A percentile compares a stretch with the other conserved stretches of the same genome.
These are phyloP conservation scores for Maudiozyma saulgeensis DNA, from an alignment of 805 yeast genomes.

Conservation along the genomic window DNA sequence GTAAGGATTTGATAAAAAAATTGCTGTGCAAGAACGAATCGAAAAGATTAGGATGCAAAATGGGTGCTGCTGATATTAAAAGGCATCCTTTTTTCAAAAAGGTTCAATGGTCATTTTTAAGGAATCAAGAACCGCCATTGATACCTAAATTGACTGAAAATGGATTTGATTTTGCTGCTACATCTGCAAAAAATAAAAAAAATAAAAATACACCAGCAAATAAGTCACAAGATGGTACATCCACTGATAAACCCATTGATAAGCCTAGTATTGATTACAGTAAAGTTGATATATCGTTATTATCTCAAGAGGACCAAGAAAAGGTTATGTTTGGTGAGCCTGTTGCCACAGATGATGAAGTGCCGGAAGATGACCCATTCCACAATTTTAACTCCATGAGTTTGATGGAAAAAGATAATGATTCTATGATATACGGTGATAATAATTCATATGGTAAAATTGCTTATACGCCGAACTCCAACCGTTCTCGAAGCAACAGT, in stretches of 20 bases:
- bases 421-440: slow-evolving; percentile 40
- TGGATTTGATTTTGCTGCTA: slow-evolving; percentile 40
- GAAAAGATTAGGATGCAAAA: slow-evolving; percentile 79
- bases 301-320: slow-evolving; percentile 16
- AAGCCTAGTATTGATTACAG: not conserved
- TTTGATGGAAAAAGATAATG: slow-evolving; percentile 60
- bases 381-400: slow-evolving; percentile 79
- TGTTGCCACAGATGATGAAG: slow-evolving; percentile 27
- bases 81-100: slow-evolving; percentile 83
- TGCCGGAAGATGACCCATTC: slow-evolving; percentile 59
- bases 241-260: slow-evolving; percentile 1
- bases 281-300: not conserved
- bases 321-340: slow-evolving; percentile 25
- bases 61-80: slow-evolving; percentile 93
- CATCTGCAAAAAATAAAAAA: slow-evolving; percentile 10
- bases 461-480: slow-evolving; percentile 32
- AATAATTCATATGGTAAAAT: slow-evolving; percentile 35
- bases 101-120: slow-evolving; percentile 88
- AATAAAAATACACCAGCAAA: not conserved
- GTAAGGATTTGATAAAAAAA: slow-evolving; percentile 73
- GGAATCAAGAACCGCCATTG: slow-evolving; percentile 93
- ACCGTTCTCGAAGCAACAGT: slow-evolving; percentile 33
- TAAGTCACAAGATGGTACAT: not conserved
- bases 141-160: slow-evolving; percentile 64
- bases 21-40: slow-evolving; percentile 80